Evolutionary conservation across 208 protist genomes (phyloP).

Genomic region (Crithidia fasciculata): DNA sequence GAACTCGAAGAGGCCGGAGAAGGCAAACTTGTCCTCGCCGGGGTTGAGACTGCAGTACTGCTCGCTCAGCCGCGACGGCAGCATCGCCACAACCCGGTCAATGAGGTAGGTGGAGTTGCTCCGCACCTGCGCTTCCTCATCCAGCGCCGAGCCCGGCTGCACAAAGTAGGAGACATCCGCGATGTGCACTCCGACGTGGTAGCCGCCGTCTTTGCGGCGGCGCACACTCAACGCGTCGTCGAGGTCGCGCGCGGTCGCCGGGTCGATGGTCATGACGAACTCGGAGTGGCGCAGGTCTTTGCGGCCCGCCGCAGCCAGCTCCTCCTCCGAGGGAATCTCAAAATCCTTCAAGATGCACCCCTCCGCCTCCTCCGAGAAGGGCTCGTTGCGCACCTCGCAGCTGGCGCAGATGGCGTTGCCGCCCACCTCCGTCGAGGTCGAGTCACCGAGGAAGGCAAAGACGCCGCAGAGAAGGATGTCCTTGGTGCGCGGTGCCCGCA

Average conservation of each 20-base stretch:
- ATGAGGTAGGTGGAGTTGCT: slow-evolving; percentile 91
- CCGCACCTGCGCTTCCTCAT: slow-evolving; percentile 85
- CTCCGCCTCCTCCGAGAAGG: slow-evolving; percentile 78
- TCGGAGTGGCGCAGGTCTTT: slow-evolving; percentile 76
- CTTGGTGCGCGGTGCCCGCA: slow-evolving; percentile 7
- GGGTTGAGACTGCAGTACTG: slow-evolving; percentile 91
- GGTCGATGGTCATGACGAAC: slow-evolving; percentile 91
- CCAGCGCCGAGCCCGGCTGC: slow-evolving; percentile 60
- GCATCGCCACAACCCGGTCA: slow-evolving; percentile 91
- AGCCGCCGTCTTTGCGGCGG: slow-evolving; percentile 32
- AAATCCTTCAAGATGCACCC: slow-evolving; percentile 58
- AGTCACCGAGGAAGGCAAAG: slow-evolving; percentile 40
- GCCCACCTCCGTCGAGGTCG: slow-evolving; percentile 47
- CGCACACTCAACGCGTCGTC: slow-evolving; percentile 90
- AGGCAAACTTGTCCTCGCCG: slow-evolving; percentile 86
- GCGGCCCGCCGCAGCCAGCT: slow-evolving; percentile 49
- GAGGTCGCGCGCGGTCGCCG: slow-evolving; percentile 83
- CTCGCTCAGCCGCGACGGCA: slow-evolving; percentile 88
- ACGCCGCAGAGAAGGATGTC: slow-evolving; percentile 42
- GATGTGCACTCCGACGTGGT: slow-evolving; percentile 95
- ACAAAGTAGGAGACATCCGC: slow-evolving; percentile 95
- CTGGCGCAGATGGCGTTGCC: slow-evolving; percentile 56
- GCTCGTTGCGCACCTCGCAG: slow-evolving; percentile 38
- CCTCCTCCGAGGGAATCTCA: slow-evolving; percentile 46
- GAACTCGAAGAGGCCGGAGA: slow-evolving; percentile 87